Conservation (phyloP, 495 filamentous ascomycete genomes). For the Clavariopsis aquatica region DNA sequence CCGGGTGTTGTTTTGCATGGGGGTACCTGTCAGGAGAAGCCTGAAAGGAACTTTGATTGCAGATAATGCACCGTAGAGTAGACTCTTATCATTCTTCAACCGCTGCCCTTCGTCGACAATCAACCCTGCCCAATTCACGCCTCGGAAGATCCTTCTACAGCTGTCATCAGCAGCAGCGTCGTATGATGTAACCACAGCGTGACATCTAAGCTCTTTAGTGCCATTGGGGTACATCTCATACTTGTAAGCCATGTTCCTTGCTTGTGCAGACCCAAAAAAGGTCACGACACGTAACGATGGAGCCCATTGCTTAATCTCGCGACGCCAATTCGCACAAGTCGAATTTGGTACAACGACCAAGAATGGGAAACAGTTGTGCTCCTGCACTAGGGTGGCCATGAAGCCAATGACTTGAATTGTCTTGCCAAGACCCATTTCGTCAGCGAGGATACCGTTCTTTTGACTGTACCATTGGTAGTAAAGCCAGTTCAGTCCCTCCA, state of each 20-base stretch:
- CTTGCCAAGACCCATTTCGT: slow-evolving; percentile 99
- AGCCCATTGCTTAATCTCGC: slow-evolving; percentile 93
- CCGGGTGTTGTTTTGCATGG: slow-evolving; percentile 90
- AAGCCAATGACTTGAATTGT: slow-evolving; percentile 92
- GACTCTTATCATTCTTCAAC: slow-evolving; percentile 86
- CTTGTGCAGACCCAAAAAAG: slow-evolving; percentile 74
- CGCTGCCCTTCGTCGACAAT: slow-evolving; percentile 97
- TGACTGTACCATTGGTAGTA: slow-evolving; percentile 81
- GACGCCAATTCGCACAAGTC: slow-evolving; percentile 94
- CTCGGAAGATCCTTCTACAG: slow-evolving; percentile 61
- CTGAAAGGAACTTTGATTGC: slow-evolving; percentile 75
- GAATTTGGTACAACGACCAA: slow-evolving; percentile 91
- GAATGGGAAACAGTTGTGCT: slow-evolving; percentile 87
- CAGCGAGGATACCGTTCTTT: slow-evolving; percentile 90
- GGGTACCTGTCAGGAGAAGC: slow-evolving; percentile 81
- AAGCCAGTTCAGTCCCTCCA: slow-evolving; percentile 96
- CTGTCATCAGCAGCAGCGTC: slow-evolving; percentile 75
- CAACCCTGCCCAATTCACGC: slow-evolving; percentile 79
- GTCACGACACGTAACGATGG: slow-evolving; percentile 83
- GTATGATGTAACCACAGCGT: slow-evolving; percentile 94
- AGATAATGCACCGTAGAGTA: slow-evolving; percentile 72
- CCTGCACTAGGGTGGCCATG: slow-evolving; percentile 67
- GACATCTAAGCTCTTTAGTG: slow-evolving; percentile 66
- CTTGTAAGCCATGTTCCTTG: slow-evolving; percentile 68
- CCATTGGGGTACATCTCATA: slow-evolving; percentile 82